Percentiles rank a stretch among this genome's conserved stretches.
phyloP scores from a whole-genome alignment of 1,284 basidiomycete species.

The Ustilago crameri region DNA sequence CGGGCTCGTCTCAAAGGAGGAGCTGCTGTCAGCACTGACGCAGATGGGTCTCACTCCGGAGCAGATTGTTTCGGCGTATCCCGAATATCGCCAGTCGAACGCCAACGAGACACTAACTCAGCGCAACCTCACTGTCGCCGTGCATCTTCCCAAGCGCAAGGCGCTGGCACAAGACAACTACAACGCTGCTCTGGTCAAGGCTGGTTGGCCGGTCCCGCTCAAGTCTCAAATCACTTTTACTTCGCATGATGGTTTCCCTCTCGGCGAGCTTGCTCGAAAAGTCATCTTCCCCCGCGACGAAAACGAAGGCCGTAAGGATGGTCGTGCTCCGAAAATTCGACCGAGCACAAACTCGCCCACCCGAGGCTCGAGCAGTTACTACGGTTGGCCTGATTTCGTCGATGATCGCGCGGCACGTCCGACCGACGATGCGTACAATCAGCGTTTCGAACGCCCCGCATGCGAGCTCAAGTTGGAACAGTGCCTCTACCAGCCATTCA shows the following conservation, averaged over 20 bases:
- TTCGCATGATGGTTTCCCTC: constrained; percentile 40
- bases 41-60: constrained; percentile 26
- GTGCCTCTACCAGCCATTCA: constrained; percentile 26
- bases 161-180: constrained; percentile 18
- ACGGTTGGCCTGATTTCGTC: constrained; percentile 34
- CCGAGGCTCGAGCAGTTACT: constrained; percentile 16
- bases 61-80: constrained; percentile 5
- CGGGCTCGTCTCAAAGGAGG: constrained; percentile 7
- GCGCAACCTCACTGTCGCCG: constrained; percentile 16
- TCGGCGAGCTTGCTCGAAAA: constrained; percentile 12
- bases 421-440: constrained; percentile 18
- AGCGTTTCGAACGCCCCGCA: constrained; percentile 24
- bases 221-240: constrained; percentile 30
- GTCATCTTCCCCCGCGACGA: constrained; percentile 18
- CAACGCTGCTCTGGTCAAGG: constrained; percentile 29
- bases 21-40: constrained; percentile 14
- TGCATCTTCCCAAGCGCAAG: constrained; percentile 20
- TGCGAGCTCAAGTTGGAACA: constrained; percentile 36
- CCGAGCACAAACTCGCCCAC: background rate
- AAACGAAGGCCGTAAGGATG: background rate
- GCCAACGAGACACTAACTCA: background rate
- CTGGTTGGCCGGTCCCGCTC: constrained; percentile 44
- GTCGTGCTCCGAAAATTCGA: no score
- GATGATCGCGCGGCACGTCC: constrained; percentile 10
- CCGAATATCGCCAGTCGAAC: background rate